Evolutionary conservation across 768 basidiomycete genomes (phyloP), one percentile per base, ranked within the genome.

Genomic region (Candolleomyces eurysporus): DNA sequence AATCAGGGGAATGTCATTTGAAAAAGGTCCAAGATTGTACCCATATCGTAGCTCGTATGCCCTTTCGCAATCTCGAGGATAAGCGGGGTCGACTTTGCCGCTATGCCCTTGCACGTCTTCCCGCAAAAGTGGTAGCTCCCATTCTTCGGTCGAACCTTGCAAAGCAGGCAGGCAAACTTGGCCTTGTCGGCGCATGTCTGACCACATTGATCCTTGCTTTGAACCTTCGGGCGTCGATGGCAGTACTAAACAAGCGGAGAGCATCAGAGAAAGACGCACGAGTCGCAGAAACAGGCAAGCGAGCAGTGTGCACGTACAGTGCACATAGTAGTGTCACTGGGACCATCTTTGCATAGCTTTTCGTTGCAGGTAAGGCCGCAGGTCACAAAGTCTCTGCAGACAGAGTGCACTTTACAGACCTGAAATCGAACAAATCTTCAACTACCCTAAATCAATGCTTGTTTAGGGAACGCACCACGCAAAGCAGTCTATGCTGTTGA

Each of bases 41-140:
- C 71, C 19, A 64, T 64, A 17, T 66, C 62, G 57, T 60, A 72
- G 11, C 71, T 70, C 2, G 55, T 61, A 48, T 73, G 72, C 0
- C 65, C 66, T 10, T 54, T 31, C 1, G 72, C 69, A 0, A 64
- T 68, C 46, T 70, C 69, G 31, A 73, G 66, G 17, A 72, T 53
- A 17, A 69, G 61, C 5, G 72, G 68, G 2, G 71, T 68, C 36
- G 53, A 55, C 55, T 66, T 71, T 7, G 65, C 57, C 0, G 66
- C 63, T 16, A 69, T 65, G 49, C 62, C 48, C 48, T 67, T 71
- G 65, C 72, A 73, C 5, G 66, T 61, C 50, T 65, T 63, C 31
- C 71, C 71, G 40, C 70, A 72, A 7, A 70, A 64, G 48, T 72
- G 69, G 45, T 69, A 71, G 3, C 64, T 61, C 48, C 69, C 66